A percentile compares a stretch with the other conserved stretches of the same genome.
phyloP scores from a whole-genome alignment of 2,329 filamentous ascomycete species.

The Pseudocercospora fijiensis region DNA sequence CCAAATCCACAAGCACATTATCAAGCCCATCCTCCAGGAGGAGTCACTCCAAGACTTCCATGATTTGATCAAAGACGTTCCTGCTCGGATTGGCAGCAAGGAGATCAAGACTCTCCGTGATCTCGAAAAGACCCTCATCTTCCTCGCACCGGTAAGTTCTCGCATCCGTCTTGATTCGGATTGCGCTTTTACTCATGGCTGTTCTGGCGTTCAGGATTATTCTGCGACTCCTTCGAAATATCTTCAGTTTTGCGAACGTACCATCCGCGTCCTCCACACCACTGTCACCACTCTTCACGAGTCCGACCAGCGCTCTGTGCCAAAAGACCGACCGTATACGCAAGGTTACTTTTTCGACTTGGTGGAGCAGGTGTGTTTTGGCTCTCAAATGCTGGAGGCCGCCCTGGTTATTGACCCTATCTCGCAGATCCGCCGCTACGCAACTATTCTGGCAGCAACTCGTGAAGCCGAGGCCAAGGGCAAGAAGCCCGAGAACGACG shows the following conservation, averaged over 20 bases:
- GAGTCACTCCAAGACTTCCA: slow-evolving; percentile 75
- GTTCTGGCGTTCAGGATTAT: slow-evolving; percentile 67
- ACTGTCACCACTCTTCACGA: slow-evolving; percentile 84
- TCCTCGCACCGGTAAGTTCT: slow-evolving; percentile 87
- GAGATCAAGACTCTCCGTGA: slow-evolving; percentile 89
- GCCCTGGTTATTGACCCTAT: slow-evolving; percentile 29
- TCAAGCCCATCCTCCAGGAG: slow-evolving; percentile 75
- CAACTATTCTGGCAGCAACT: slow-evolving; percentile 73
- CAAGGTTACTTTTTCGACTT: slow-evolving; percentile 97
- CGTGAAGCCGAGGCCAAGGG: slow-evolving; percentile 65
- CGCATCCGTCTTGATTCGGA: slow-evolving; percentile 47
- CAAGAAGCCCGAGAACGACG: slow-evolving; percentile 46
- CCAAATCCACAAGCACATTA: slow-evolving; percentile 75
- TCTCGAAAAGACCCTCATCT: slow-evolving; percentile 88
- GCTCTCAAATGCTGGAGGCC: slow-evolving; percentile 18
- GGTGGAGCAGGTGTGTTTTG: slow-evolving; percentile 66
- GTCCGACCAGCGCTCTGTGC: slow-evolving; percentile 73
- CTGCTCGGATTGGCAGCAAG: slow-evolving; percentile 75
- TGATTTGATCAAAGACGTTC: slow-evolving; percentile 73
- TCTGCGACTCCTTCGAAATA: slow-evolving; percentile 69
- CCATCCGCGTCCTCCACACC: slow-evolving; percentile 84
- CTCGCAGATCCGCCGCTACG: slow-evolving; percentile 72
- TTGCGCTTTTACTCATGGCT: slow-evolving; percentile 68
- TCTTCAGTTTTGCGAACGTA: slow-evolving; percentile 84
- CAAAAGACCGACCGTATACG: slow-evolving; percentile 85